These are phyloP conservation scores for Penicillium samsonianum DNA, from an alignment of 495 filamentous ascomycete species.

Conservation along the genomic window DNA sequence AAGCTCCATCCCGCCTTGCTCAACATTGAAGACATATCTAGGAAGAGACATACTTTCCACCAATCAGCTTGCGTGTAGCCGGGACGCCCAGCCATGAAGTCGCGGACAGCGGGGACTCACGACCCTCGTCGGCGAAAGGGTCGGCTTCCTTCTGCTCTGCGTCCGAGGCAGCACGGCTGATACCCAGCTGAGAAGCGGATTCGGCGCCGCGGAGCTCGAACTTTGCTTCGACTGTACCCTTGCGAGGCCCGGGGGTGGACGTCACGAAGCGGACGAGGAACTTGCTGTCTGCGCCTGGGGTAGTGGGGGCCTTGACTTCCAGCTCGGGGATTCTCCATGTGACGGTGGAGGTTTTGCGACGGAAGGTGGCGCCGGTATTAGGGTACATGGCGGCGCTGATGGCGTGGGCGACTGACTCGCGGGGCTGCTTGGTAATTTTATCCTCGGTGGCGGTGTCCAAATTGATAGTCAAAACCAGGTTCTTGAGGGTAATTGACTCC, in stretches of 20 bases:
- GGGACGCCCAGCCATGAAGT: constrained; percentile 73
- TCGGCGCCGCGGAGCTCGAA: constrained; percentile 70
- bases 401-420: constrained; percentile 44
- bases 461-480: constrained; percentile 77
- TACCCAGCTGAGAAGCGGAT: constrained; percentile 61
- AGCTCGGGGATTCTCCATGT: constrained; percentile 90
- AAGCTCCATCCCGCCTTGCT: background rate
- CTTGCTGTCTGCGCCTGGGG: constrained; percentile 54
- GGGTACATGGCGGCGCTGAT: constrained; percentile 50
- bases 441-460: constrained; percentile 61
- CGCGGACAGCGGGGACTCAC: constrained; percentile 37
- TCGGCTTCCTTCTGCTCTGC: constrained; percentile 48
- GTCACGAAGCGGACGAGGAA: constrained; percentile 78
- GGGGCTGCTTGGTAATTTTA: constrained; percentile 43
- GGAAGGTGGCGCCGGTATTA: constrained; percentile 62
- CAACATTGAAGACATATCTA: constrained; percentile 11
- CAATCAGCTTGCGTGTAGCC: constrained; percentile 69
- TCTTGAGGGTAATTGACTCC: constrained; percentile 66
- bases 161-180: constrained; percentile 43
- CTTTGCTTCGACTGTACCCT: constrained; percentile 75
- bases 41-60: constrained; percentile 68
- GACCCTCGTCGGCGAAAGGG: constrained; percentile 67
- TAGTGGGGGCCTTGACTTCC: constrained; percentile 45
- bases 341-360: constrained; percentile 82
- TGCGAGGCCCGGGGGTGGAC: constrained; percentile 71